These are phyloP conservation scores for Rhizoctonia solani DNA, from an alignment of 1,284 basidiomycete genomes.

Conservation along the genomic window DNA sequence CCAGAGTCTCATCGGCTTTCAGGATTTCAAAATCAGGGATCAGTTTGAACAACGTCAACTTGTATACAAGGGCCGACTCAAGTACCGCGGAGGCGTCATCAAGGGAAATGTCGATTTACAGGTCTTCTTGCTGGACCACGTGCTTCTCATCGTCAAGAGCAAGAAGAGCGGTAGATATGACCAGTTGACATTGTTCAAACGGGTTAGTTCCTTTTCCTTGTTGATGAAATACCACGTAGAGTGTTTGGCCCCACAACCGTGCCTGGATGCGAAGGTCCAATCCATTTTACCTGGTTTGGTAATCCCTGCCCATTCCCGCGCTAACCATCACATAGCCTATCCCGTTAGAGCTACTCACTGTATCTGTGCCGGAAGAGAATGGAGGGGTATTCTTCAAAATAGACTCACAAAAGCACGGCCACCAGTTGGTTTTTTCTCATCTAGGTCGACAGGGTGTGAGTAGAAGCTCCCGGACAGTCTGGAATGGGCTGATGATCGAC, in stretches of 20 bases:
- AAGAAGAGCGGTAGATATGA: constrained; percentile 78
- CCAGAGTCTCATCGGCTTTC: constrained; percentile 1
- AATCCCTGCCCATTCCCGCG: no score
- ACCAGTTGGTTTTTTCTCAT: constrained; percentile 91
- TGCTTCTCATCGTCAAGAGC: constrained; percentile 91
- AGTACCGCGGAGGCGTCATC: constrained; percentile 77
- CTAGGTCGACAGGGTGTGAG: constrained; percentile 79
- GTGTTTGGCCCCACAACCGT: no score
- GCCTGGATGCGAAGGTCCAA: no score
- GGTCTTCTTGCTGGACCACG: constrained; percentile 97
- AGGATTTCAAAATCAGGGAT: constrained; percentile 87
- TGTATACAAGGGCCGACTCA: constrained; percentile 89
- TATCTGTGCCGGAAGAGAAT: constrained; percentile 80
- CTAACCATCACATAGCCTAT: no score
- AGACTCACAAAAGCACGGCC: constrained; percentile 78
- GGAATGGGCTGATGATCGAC: no score
- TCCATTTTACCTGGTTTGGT: no score
- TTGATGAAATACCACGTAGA: neutral
- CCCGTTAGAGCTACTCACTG: constrained; percentile 88
- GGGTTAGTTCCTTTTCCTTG: constrained; percentile 58
- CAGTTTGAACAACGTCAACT: constrained; percentile 81
- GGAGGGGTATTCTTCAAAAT: neutral
- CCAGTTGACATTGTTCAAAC: constrained; percentile 91
- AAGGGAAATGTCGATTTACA: constrained; percentile 86
- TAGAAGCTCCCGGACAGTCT: neutral